phyloP scores from a whole-genome alignment of 345 rosid genomes.

The Jatropha curcas region DNA sequence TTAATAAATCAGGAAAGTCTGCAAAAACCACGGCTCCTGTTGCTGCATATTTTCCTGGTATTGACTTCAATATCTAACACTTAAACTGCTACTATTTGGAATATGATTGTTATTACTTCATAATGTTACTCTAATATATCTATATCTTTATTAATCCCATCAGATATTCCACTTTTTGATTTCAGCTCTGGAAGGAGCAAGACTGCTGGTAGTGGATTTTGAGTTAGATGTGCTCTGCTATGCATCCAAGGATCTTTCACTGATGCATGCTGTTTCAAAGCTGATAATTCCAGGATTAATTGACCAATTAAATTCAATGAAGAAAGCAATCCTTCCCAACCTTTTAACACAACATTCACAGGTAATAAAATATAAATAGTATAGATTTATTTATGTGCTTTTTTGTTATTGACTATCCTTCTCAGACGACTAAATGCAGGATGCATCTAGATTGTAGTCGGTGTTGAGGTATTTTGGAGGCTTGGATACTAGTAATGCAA shows the following conservation, averaged over 20 bases:
- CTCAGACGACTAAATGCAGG: background rate
- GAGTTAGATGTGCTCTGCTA: slow-evolving; percentile 76
- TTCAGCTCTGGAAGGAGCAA: slow-evolving; percentile 70
- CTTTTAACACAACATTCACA: slow-evolving; percentile 57
- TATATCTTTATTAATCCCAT: background rate
- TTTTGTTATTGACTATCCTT: background rate
- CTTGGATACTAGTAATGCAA: background rate
- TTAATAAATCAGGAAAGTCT: slow-evolving; percentile 58
- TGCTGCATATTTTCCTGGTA: slow-evolving; percentile 82
- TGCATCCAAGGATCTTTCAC: slow-evolving; percentile 67
- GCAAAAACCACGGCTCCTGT: slow-evolving; percentile 49
- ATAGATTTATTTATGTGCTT: background rate
- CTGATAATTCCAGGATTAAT: slow-evolving; percentile 72
- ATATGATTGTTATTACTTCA: background rate
- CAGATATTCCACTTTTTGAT: slow-evolving; percentile 20
- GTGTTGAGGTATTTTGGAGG: background rate
- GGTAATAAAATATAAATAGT: slow-evolving; percentile 37
- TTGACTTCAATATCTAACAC: slow-evolving; percentile 10
- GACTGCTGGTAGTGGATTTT: slow-evolving; percentile 61
- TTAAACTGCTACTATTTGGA: background rate
- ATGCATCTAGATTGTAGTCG: background rate
- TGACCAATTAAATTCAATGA: slow-evolving; percentile 74
- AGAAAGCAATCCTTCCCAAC: slow-evolving; percentile 50
- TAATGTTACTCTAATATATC: background rate
- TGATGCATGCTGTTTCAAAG: slow-evolving; percentile 57